A percentile compares a stretch with the other conserved stretches of the same genome.
Conservation (phyloP, 1,284 basidiomycete genomes). For the Heliocybe sulcata region DNA sequence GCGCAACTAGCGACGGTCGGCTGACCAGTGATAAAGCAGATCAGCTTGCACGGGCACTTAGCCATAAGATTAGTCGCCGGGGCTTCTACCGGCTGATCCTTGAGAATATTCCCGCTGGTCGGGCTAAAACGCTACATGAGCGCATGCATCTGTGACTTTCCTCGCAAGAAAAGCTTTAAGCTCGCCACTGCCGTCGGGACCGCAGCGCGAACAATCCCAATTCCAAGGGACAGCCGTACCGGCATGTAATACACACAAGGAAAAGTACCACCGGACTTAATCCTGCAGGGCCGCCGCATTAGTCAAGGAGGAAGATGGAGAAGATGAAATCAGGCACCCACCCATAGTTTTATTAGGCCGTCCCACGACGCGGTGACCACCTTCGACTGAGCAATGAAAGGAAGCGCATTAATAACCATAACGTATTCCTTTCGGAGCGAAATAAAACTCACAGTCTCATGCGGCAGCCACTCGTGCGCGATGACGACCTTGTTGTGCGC, state of each 20-base stretch:
- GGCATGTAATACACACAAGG: not conserved
- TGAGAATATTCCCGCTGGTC: no score
- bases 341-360: constrained; percentile 95
- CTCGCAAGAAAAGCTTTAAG: not conserved
- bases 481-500: constrained; percentile 96
- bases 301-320: not conserved
- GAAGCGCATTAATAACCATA: constrained; percentile 5
- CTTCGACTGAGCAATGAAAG: constrained; percentile 60
- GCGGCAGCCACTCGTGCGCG: constrained; percentile 95
- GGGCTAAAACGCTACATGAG: no score
- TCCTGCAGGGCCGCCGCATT: not conserved
- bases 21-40: no score
- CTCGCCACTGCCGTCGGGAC: not conserved
- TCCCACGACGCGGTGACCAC: constrained; percentile 97
- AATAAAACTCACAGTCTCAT: constrained; percentile 77
- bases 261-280: no score
- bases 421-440: not conserved
- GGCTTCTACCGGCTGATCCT: no score
- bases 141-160: no score
- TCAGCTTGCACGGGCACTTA: no score
- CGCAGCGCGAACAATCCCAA: no score
- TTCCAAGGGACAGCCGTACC: not conserved
- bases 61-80: no score
- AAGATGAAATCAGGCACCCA: constrained; percentile 15
- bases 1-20: no score